Conservation (phyloP, 768 basidiomycete species). For the Trametes sanguinea region DNA sequence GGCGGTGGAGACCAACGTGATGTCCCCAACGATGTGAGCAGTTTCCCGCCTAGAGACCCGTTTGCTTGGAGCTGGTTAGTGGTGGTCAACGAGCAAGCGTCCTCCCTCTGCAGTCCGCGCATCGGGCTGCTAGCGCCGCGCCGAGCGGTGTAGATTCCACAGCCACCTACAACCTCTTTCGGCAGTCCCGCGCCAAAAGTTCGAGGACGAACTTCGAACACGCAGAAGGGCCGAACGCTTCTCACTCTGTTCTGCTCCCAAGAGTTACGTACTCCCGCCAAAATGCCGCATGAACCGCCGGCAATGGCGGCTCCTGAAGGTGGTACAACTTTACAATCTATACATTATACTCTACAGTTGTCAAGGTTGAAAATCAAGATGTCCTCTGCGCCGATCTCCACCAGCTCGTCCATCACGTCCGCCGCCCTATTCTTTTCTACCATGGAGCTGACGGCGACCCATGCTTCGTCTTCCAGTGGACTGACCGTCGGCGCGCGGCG, state of each 20-base stretch:
- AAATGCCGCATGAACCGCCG: too few species aligned
- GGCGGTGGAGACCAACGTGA: neutral
- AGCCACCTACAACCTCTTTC: conserved; percentile 15
- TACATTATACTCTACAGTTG: conserved; percentile 81
- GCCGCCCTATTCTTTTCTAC: conserved; percentile 82
- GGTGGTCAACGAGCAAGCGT: neutral
- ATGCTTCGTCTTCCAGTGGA: conserved; percentile 77
- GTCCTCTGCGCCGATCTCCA: conserved; percentile 85
- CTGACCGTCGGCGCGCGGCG: conserved; percentile 86
- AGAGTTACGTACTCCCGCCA: too few species aligned
- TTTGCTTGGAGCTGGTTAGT: neutral
- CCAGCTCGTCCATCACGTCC: conserved; percentile 85
- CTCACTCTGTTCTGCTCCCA: too few species aligned
- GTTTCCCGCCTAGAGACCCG: too few species aligned
- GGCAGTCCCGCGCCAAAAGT: neutral
- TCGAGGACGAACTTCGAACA: too few species aligned
- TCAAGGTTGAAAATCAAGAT: conserved; percentile 86
- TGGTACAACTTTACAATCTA: neutral
- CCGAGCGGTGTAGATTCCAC: conserved; percentile 4
- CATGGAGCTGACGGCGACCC: conserved; percentile 94
- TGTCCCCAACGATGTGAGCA: too few species aligned
- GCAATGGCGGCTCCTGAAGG: neutral
- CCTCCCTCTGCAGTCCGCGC: neutral
- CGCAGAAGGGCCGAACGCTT: too few species aligned
- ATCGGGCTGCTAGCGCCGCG: neutral